Evolutionary conservation across 108 stramenopile species (phyloP), one percentile per base, ranked within the genome.

Genomic region (Skeletonema costatum): DNA sequence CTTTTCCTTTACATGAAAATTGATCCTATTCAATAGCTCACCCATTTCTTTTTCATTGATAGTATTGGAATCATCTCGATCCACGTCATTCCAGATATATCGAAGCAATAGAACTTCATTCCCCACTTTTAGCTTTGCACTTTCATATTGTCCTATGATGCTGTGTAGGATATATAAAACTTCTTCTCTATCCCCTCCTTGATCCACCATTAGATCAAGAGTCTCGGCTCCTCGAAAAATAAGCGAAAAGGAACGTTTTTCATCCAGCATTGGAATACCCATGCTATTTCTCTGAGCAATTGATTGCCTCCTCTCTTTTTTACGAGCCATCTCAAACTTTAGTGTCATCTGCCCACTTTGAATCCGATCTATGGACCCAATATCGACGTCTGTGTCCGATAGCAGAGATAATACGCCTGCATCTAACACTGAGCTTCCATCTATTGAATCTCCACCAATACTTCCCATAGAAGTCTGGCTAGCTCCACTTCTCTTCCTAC

Each of bases 301-400:
- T 21, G 69, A 50, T 42, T 75, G 75, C 64, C 80, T 84, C 85
- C 64, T 79, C 59, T 83, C 82, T 63, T 65, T 46, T 79, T 70
- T 67, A n/a, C 77, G 58, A 41, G 77, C 80, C 84, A 73, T 70
- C 77, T 89, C 88, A 83, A 88, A 92, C 46, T 71, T 65, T 30
- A 87, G 77, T 2, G 85, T 89, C 51, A 75, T 82, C 78, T 85
- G 87, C 53, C 94, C 94, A 39, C 90, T 85, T 78, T 92, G 94
- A 66, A 95, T 91, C 44, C 92, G 71, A 75, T 89, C 90, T 72
- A 95, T 90, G 8, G 88, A 81, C 7, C 94, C 91, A 81, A 95
- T 81, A 71, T 95, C 90, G 44, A 95, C 86, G 2, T 75, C 77
- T 44, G 71, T 36, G 35, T 53, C 39, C 4, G 38, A 19, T 25